Evolutionary conservation across 352 stramenopile species (phyloP).

Genomic region (Pythium dissimile): DNA sequence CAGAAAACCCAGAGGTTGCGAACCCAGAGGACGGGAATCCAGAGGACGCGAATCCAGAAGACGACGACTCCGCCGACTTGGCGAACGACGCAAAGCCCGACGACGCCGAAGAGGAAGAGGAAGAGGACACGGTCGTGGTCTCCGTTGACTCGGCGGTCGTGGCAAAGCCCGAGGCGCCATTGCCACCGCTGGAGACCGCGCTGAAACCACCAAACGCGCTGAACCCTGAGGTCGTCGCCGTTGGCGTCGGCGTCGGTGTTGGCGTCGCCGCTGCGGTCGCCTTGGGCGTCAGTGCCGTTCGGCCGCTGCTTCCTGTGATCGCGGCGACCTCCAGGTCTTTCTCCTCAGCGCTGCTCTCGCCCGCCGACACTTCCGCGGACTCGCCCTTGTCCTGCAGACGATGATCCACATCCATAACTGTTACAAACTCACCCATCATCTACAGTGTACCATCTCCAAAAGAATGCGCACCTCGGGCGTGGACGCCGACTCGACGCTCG

Average conservation of each 20-base stretch:
- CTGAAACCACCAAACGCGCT: constrained; percentile 60
- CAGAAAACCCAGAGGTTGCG: not conserved
- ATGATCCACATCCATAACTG: not conserved
- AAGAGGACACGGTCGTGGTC: too few relatives aligned
- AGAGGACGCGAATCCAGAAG: not conserved
- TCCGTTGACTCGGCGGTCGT: constrained; percentile 5
- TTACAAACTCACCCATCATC: too few relatives aligned
- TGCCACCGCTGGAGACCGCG: constrained; percentile 40
- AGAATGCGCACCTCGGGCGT: constrained; percentile 21
- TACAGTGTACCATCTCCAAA: too few relatives aligned
- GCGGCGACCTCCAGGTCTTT: constrained; percentile 9
- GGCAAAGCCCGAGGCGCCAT: constrained; percentile 61
- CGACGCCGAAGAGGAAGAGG: constrained; percentile 29
- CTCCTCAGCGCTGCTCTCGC: constrained; percentile 17
- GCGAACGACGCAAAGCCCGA: constrained; percentile 25
- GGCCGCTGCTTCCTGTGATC: constrained; percentile 6
- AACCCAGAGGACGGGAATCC: constrained; percentile 1
- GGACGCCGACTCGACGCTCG: constrained; percentile 21
- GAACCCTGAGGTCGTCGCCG: constrained; percentile 27
- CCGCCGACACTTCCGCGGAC: constrained; percentile 10
- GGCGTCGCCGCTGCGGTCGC: not conserved
- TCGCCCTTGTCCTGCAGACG: constrained; percentile 17
- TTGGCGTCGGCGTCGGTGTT: constrained; percentile 2
- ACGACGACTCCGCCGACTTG: not conserved
- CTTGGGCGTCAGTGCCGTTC: constrained; percentile 12